These are phyloP conservation scores for Cladosporium austrohemisphaericum DNA, from an alignment of 2,329 filamentous ascomycete species.

Conservation along the genomic window DNA sequence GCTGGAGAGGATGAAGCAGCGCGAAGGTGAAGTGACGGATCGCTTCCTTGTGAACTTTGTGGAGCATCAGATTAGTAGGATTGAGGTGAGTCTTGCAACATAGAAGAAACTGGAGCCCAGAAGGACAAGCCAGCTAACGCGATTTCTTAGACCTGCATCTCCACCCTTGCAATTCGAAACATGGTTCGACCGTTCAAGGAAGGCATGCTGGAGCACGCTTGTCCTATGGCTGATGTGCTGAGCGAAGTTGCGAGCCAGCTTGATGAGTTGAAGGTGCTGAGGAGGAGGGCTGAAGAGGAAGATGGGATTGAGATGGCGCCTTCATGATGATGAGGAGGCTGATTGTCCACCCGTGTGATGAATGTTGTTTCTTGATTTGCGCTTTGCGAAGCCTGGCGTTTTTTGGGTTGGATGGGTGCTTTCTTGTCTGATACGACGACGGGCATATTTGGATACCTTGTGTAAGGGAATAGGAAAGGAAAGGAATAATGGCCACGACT, in stretches of 20 bases:
- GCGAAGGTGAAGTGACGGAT: slow-evolving; percentile 84
- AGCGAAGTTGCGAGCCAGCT: slow-evolving; percentile 58
- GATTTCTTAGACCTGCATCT: slow-evolving; percentile 70
- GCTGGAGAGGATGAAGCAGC: slow-evolving; percentile 66
- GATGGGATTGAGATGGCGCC: slow-evolving; percentile 20
- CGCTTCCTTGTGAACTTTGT: slow-evolving; percentile 82
- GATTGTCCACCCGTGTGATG: not conserved
- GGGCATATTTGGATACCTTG: too few species aligned
- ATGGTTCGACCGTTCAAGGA: slow-evolving; percentile 68
- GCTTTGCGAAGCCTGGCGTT: slow-evolving; percentile 12
- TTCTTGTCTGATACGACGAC: too few species aligned
- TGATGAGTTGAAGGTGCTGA: slow-evolving; percentile 60
- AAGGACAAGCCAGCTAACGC: not conserved
- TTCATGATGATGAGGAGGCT: not conserved
- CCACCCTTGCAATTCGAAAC: slow-evolving; percentile 74
- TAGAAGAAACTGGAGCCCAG: not conserved
- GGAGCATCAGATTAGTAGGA: slow-evolving; percentile 90
- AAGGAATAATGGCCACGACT: too few species aligned
- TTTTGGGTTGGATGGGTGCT: too few species aligned
- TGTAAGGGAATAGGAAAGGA: too few species aligned
- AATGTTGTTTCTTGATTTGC: not conserved
- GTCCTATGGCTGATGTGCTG: slow-evolving; percentile 72
- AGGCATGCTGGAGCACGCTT: slow-evolving; percentile 67
- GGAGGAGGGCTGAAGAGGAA: slow-evolving; percentile 28
- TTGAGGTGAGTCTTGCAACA: slow-evolving; percentile 69